A percentile compares a stretch with the other conserved stretches of the same genome.
Conservation (phyloP, 768 basidiomycete genomes). For the Lactarius hatsudake region DNA sequence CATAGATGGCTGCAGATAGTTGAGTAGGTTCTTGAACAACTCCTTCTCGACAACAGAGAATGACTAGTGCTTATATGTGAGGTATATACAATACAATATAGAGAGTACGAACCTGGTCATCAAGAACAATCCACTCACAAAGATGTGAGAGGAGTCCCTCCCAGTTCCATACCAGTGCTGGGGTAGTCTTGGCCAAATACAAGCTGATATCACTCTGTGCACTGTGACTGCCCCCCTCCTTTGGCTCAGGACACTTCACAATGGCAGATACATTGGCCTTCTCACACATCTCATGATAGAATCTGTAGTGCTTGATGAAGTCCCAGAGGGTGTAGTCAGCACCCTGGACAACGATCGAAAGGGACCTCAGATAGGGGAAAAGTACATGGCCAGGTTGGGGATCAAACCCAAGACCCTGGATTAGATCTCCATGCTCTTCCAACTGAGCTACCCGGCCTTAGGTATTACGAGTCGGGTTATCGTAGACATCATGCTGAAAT, state of each 20-base stretch:
- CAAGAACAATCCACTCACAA: slow-evolving; percentile 3
- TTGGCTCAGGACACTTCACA: neutral
- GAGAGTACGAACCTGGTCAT: neutral
- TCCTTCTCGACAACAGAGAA: slow-evolving; percentile 6
- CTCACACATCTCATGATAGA: neutral
- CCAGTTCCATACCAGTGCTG: neutral
- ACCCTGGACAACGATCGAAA: no score
- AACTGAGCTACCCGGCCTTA: no score
- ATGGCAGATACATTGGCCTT: neutral
- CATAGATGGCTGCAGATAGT: neutral
- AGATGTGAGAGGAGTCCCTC: neutral
- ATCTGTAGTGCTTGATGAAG: neutral
- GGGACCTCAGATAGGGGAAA: no score
- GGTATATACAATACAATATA: no score
- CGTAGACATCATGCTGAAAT: no score
- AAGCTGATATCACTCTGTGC: neutral
- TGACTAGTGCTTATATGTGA: neutral
- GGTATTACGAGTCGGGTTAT: no score
- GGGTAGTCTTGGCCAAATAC: neutral
- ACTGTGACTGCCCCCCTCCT: neutral
- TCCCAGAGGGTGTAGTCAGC: no score
- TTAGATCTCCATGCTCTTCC: no score
- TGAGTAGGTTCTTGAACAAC: neutral
- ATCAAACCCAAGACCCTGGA: no score
- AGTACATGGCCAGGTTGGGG: no score